Evolutionary conservation across 1,284 basidiomycete species (phyloP).

Genomic region (Anthracocystis panici-leucophaei): DNA sequence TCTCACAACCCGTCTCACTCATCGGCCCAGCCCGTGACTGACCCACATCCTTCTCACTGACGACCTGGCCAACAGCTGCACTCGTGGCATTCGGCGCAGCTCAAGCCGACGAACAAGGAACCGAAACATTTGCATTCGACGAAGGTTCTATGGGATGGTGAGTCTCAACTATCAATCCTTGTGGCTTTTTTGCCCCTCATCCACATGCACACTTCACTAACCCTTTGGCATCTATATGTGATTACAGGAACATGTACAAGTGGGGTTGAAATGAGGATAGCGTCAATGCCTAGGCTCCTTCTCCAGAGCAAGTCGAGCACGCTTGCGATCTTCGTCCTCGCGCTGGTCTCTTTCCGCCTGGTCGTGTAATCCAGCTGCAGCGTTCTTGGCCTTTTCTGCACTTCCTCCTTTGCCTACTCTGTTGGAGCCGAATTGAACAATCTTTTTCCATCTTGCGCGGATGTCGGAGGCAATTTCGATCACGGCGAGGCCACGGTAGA

Average conservation of each 20-base stretch:
- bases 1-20: not conserved
- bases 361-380: conserved; percentile 52
- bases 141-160: conserved; percentile 55
- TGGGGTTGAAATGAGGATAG: conserved; percentile 35
- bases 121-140: conserved; percentile 29
- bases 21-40: not conserved
- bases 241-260: conserved; percentile 61
- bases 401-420: conserved; percentile 41
- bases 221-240: conserved; percentile 13
- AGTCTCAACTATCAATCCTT: conserved; percentile 9
- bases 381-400: conserved; percentile 46
- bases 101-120: conserved; percentile 41
- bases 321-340: conserved; percentile 45
- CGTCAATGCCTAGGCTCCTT: conserved; percentile 18
- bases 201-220: not conserved
- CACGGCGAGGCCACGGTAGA: conserved; percentile 64
- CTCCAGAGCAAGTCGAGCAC: conserved; percentile 37
- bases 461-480: conserved; percentile 63
- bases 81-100: conserved; percentile 46
- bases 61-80: conserved; percentile 16
- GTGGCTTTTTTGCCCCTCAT: not conserved
- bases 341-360: conserved; percentile 41
- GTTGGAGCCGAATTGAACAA: conserved; percentile 45
- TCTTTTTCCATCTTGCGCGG: conserved; percentile 44
- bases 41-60: not conserved